Percentiles rank a stretch among this genome's conserved stretches.
phyloP scores from a whole-genome alignment of 139 green algal species.

The Micromonas pusilla region DNA sequence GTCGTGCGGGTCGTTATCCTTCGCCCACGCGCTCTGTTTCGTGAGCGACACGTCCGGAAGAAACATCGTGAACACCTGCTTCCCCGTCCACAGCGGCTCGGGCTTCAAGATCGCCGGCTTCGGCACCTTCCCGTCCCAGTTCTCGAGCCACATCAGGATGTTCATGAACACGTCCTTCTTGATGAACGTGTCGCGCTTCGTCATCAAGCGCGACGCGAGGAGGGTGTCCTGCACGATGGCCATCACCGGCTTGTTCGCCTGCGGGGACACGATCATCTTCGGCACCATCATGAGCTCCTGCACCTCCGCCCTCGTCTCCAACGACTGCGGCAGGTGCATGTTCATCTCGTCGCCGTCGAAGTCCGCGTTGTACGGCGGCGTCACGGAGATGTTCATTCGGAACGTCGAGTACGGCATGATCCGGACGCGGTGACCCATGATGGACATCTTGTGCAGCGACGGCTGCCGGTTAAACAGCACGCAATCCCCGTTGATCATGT shows the following conservation, averaged over 20 bases:
- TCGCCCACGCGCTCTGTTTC: constrained; percentile 73
- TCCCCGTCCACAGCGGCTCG: constrained; percentile 90
- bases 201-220: constrained; percentile 87
- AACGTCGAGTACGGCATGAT: constrained; percentile 82
- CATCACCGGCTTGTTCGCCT: constrained; percentile 97
- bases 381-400: constrained; percentile 91
- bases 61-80: constrained; percentile 82
- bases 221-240: constrained; percentile 98
- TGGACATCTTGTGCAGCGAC: constrained; percentile 99
- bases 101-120: constrained; percentile 91
- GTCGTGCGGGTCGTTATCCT: constrained; percentile 68
- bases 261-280: constrained; percentile 91
- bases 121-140: constrained; percentile 89
- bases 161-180: constrained; percentile 94
- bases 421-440: constrained; percentile 91
- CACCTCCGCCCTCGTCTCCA: constrained; percentile 87
- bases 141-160: constrained; percentile 89
- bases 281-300: constrained; percentile 97
- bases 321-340: constrained; percentile 95
- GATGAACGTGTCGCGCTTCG: constrained; percentile 97
- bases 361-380: constrained; percentile 99
- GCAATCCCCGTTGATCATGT: constrained; percentile 88
- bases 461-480: constrained; percentile 99
- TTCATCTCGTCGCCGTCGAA: constrained; percentile 99
- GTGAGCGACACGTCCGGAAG: constrained; percentile 77